Evolutionary conservation across 495 filamentous ascomycete genomes (phyloP).

Genomic region (Wilcoxina mikolae): DNA sequence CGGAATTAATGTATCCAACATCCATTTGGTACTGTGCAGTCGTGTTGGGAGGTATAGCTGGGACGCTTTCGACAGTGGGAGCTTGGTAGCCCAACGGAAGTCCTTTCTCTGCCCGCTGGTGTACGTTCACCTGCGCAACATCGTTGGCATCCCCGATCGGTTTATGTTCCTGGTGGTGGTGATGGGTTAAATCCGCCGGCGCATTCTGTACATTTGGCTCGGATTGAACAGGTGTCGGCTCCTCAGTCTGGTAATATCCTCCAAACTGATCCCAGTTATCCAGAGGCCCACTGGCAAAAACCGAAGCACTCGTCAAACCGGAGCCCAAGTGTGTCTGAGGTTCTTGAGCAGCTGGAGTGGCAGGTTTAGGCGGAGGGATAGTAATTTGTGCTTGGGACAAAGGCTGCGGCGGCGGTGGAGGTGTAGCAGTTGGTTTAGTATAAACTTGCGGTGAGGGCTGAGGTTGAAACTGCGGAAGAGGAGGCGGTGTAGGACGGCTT

Average conservation of each 20-base stretch:
- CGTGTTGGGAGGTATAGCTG: not conserved
- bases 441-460: constrained; percentile 1
- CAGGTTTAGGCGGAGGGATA: not conserved
- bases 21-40: not conserved
- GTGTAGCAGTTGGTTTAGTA: not conserved
- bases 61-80: not conserved
- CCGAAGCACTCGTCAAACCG: not conserved
- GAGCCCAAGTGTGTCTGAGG: not conserved
- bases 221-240: not conserved
- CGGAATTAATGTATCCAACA: not conserved
- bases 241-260: not conserved
- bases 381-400: not conserved
- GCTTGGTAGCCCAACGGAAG: not conserved
- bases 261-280: not conserved
- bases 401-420: constrained; percentile 1
- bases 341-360: not conserved
- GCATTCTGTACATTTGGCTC: too few relatives aligned
- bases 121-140: not conserved
- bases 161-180: too few relatives aligned
- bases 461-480: constrained; percentile 7
- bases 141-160: not conserved
- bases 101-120: too few relatives aligned
- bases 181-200: too few relatives aligned
- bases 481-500: constrained; percentile 3
- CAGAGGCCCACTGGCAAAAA: not conserved